A percentile compares a stretch with the other conserved stretches of the same genome.
Evolutionary conservation across 2,329 filamentous ascomycete genomes (phyloP).

Genomic region (Talaromyces albobiverticillius): DNA sequence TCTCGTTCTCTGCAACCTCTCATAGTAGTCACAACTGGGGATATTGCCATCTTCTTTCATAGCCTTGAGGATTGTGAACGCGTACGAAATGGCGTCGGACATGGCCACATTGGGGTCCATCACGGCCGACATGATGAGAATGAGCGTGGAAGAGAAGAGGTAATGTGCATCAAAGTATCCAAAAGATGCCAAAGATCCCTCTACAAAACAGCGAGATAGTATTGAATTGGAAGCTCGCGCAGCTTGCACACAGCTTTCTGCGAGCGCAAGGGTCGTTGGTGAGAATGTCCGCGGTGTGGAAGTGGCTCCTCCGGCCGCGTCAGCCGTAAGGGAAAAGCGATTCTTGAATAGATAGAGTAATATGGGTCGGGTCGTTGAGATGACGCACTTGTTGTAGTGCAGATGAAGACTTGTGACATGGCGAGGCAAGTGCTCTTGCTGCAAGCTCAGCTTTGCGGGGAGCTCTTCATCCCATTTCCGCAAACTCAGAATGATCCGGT

Average conservation of each 20-base stretch:
- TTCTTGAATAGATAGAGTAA: conserved; percentile 27
- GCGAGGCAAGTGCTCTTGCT: conserved; percentile 19
- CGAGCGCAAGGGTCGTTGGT: conserved; percentile 19
- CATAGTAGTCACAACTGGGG: conserved; percentile 21
- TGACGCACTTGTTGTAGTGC: conserved; percentile 27
- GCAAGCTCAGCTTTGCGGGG: conserved; percentile 19
- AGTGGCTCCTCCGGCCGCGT: conserved; percentile 1
- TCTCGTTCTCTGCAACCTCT: conserved; percentile 17
- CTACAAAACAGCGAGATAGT: conserved; percentile 21
- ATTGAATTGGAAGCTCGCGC: conserved; percentile 21
- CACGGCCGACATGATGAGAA: conserved; percentile 21
- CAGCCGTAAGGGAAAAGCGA: conserved; percentile 14
- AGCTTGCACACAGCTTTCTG: conserved; percentile 22
- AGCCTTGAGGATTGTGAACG: conserved; percentile 19
- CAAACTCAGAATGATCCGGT: conserved; percentile 17
- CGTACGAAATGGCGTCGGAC: conserved; percentile 19
- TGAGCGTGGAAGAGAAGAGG: conserved; percentile 23
- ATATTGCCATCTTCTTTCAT: conserved; percentile 24
- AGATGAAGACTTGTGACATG: conserved; percentile 23
- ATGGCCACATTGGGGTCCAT: conserved; percentile 17
- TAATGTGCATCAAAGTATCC: conserved; percentile 25
- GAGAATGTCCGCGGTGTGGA: conserved; percentile 14
- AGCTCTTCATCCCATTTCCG: conserved; percentile 22
- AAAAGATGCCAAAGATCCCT: conserved; percentile 22
- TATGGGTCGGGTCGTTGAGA: conserved; percentile 26